Base-by-base conservation (phyloP, 495 filamentous ascomycete genomes). In the Penicillium daleae region DNA sequence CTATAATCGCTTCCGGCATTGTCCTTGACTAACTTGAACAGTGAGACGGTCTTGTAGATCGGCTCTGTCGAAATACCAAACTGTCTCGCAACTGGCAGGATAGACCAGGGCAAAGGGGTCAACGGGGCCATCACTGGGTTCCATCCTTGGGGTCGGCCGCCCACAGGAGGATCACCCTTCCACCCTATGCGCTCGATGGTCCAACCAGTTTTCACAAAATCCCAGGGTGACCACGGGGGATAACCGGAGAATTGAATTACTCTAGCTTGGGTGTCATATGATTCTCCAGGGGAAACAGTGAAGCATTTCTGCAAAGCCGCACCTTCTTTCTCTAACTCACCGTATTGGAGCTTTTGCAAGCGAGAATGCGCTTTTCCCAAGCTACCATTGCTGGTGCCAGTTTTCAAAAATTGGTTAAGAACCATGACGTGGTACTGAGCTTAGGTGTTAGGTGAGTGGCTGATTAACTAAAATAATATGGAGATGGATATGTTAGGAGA, bases 171-270 rank as follows among this genome's bases (percentile, higher is more conserved):
- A 21, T 37, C 51, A 6, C 19, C 51, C 13, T 33, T 37, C 51
- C 51, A 54, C 2, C 51, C 31, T 4, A 35, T 2, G 6, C 51
- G 31, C 21, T 57, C 24, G 27, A 57, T 57, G 24, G 55, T 31
- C 55, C 37, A 57, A 22, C 55, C 55, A 3, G 33, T 57, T 46
- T 21, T 29, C 24, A 42, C 55, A n/a, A 44, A 44, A 44, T 44
- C 26, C 37, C 31, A 31, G 29, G 51, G 29, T 10, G 31, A 12
- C 51, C 51, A 54, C 8, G 49, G 49, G n/a, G 49, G n/a, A n/a
- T 52, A 21, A 12, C 26, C 49, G 13, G 49, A 52, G 49, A 52
- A 52, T 32, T 52, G 7, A 19, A 52, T 52, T 3, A 52, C 49
- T 52, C 49, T 27, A 4, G 27, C 49, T 3, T 52, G 17, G 29